Evolutionary conservation across 2,329 filamentous ascomycete species (phyloP), one percentile per base, ranked within the genome.

Genomic region (Colletotrichum somersetense): DNA sequence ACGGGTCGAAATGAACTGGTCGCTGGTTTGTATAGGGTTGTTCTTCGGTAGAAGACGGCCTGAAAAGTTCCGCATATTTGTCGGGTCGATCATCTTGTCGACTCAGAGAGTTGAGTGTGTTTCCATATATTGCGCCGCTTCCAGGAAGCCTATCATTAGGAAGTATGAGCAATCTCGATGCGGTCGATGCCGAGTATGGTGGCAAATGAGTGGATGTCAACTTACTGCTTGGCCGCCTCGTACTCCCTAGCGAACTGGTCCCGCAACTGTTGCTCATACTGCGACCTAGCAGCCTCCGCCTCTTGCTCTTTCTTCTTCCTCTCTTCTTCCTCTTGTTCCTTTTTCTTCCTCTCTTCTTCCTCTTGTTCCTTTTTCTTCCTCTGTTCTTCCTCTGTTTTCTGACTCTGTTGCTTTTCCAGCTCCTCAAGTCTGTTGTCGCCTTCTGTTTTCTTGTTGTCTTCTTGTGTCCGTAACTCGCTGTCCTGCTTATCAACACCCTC

Each of bases 1-100:
- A 95, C 0, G 92, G 93, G 69, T 91, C 86, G 80, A 93, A 94
- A 26, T 50, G 87, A 83, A 66, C 88, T 84, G 0, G 89, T 87
- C 61, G 65, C 26, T 84, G 81, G 50, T 86, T 82, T 20, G 80
- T 77, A 63, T 77, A 35, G 79, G 75, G n/a, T 85, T 77, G 66
- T 76, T 77, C 44, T 74, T 75, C 38, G 42, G 64, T 42, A 50
- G 63, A 46, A 8, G 64, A 66, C 14, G 67, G 66, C 30, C 52
- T 66, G 12, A 73, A 59, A n/a, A 38, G 64, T 44, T 67, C 63
- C n/a, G 74, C 76, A 26, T 80, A 76, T 42, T 79, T 75, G 8
- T 79, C 77, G 26, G 77, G 76, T 4, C 81, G 81, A 30, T 80
- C 78, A 30, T 85, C 83, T 64, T 81, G 80, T 50, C 80, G 77